Percentiles rank a stretch among this genome's conserved stretches.
Conservation (phyloP, 2,329 filamentous ascomycete species). For the Meredithiella fracta region DNA sequence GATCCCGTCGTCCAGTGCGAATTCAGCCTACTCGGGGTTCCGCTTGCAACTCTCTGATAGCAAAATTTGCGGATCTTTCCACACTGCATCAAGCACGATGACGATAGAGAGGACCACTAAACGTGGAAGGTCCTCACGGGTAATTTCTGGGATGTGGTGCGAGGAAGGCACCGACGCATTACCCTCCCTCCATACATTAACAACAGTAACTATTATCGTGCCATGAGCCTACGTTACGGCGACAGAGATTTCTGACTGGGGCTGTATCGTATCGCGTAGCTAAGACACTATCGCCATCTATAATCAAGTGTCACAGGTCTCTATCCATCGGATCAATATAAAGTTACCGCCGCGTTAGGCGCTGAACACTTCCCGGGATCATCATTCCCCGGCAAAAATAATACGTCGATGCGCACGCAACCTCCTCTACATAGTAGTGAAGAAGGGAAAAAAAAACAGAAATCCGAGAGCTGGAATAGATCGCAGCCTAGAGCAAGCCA, state of each 20-base stretch:
- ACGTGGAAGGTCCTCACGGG: neutral
- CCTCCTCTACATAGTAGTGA: too few relatives aligned
- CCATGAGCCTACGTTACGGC: too few relatives aligned
- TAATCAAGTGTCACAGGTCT: too few relatives aligned
- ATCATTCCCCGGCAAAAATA: too few relatives aligned
- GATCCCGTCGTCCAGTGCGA: neutral
- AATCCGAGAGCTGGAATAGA: neutral
- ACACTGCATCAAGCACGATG: neutral
- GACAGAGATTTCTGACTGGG: too few relatives aligned
- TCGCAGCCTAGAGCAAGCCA: neutral
- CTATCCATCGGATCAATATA: neutral
- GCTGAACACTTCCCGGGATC: neutral
- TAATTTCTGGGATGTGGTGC: neutral
- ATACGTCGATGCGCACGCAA: too few relatives aligned
- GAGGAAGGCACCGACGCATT: neutral
- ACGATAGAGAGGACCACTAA: neutral
- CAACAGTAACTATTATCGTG: too few relatives aligned
- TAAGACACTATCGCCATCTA: neutral
- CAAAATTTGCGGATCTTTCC: conserved; percentile 1
- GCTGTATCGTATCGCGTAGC: neutral
- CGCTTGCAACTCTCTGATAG: neutral
- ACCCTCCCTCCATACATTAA: too few relatives aligned
- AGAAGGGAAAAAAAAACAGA: too few relatives aligned
- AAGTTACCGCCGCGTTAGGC: neutral
- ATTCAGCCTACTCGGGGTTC: neutral